Base-by-base conservation (phyloP, 1,139 yeast species). In the Taphrina sp. region DNA sequence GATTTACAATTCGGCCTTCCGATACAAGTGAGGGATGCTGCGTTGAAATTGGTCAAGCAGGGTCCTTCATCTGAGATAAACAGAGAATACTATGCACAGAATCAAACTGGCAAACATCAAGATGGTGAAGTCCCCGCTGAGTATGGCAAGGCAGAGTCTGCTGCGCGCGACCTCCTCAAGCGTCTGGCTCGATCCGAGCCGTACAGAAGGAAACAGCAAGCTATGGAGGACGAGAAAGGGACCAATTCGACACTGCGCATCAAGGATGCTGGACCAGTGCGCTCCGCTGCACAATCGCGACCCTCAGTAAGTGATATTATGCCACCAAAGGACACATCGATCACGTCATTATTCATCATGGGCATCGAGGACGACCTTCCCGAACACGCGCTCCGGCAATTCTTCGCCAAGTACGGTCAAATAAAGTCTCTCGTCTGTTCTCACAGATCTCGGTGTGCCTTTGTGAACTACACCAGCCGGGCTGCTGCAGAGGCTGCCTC, bases 1-100 rank as follows among this genome's bases (percentile, higher is more conserved):
- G 97, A 92, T 70, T 73, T 88, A 51, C 79, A 83, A 23, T 86
- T 82, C 71, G 85, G 89, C 3, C 78, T 92, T 23, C 90, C 96
- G 0, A 68, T 88, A 16, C 81, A 83, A 17, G 73, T 89, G 5
- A 72, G 96, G 59, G 96, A 90, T 64, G 81, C 90, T 1, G 88
- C 95, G 1, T 70, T 89, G 64, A 81, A 82, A 64, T 76, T 88
- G 77, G 85, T 92, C 3, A 85, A 85, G 5, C 68, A 65, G 10
- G 66, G 67, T 1, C 66, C 75, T 58, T 68, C 75, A 1, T 78
- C 74, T 59, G 80, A 69, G 52, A 78, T 65, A 46, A 64, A 60
- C 44, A 53, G 63, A 44, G 45, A 45, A 51, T 53, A 61, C 59
- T 72, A 68, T 57, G 70, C 69, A 10, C 61, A 62, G 24, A 59